Evolutionary conservation across 371 early-diverging fungal genomes (phyloP).

Genomic region (Mucor lusitanicus): DNA sequence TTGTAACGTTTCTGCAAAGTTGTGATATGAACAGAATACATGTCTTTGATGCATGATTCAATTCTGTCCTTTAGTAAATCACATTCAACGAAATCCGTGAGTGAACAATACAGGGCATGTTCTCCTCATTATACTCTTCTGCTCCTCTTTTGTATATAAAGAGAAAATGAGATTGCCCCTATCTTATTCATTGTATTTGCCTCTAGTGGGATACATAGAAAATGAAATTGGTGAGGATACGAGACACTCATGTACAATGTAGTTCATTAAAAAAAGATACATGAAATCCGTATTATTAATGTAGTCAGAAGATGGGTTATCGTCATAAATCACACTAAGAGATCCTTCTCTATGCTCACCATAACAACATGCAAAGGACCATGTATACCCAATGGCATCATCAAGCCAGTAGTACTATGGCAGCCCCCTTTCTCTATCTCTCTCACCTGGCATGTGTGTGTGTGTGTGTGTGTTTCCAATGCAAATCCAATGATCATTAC

Average conservation of each 20-base stretch:
- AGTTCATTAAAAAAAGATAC: neutral
- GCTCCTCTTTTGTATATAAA: neutral
- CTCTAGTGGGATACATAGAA: neutral
- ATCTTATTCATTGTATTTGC: neutral
- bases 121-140: neutral
- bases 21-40: neutral
- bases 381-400: neutral
- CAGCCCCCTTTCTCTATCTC: neutral
- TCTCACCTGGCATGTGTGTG: no score
- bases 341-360: neutral
- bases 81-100: neutral
- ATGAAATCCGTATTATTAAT: neutral
- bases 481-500: neutral
- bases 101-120: no score
- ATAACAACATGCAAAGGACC: neutral
- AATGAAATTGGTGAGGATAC: neutral
- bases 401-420: neutral
- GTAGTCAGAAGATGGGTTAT: neutral
- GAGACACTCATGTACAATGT: neutral
- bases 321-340: neutral
- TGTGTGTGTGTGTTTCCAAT: neutral
- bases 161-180: neutral
- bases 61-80: neutral
- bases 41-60: neutral
- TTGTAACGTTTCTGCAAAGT: neutral